Conservation (phyloP, 257 asterid species). For the Scutellaria barbata region DNA sequence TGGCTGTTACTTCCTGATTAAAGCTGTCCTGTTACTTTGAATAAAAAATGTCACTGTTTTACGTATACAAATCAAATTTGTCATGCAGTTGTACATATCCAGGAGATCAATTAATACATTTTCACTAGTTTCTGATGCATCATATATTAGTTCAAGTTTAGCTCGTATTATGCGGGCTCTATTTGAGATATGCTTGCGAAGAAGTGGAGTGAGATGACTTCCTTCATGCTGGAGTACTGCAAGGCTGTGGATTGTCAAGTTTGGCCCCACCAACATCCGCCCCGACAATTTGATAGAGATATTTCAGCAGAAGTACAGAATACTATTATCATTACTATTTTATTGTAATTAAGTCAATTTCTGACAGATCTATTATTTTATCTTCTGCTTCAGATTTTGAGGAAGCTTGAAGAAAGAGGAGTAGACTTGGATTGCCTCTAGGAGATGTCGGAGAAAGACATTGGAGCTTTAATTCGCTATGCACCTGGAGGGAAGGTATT, state of each 20-base stretch:
- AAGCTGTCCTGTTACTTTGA: slow-evolving; percentile 30
- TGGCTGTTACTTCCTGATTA: slow-evolving; percentile 33
- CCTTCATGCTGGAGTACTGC: slow-evolving; percentile 85
- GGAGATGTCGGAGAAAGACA: slow-evolving; percentile 90
- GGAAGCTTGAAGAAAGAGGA: slow-evolving; percentile 92
- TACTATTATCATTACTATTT: slow-evolving; percentile 22
- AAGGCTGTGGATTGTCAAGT: slow-evolving; percentile 97
- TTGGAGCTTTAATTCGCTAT: slow-evolving; percentile 95
- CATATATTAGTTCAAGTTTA: slow-evolving; percentile 93
- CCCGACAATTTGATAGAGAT: slow-evolving; percentile 90
- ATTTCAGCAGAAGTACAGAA: slow-evolving; percentile 70
- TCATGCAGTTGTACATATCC: slow-evolving; percentile 83
- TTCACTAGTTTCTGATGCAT: slow-evolving; percentile 92
- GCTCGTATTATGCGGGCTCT: slow-evolving; percentile 97
- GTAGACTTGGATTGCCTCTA: slow-evolving; percentile 79
- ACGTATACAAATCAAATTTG: slow-evolving; percentile 35
- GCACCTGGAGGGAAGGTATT: slow-evolving; percentile 95
- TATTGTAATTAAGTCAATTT: slow-evolving; percentile 23
- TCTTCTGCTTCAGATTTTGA: slow-evolving; percentile 63
- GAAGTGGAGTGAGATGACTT: slow-evolving; percentile 97
- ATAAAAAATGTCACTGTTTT: slow-evolving; percentile 31
- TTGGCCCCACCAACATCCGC: slow-evolving; percentile 98
- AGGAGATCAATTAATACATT: slow-evolving; percentile 80
- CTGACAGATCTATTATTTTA: neutral
- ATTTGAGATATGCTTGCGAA: slow-evolving; percentile 90